Percentiles rank a stretch among this genome's conserved stretches.
Evolutionary conservation across 179 eudicot species (phyloP).

Genomic region (Spinacia oleracea): DNA sequence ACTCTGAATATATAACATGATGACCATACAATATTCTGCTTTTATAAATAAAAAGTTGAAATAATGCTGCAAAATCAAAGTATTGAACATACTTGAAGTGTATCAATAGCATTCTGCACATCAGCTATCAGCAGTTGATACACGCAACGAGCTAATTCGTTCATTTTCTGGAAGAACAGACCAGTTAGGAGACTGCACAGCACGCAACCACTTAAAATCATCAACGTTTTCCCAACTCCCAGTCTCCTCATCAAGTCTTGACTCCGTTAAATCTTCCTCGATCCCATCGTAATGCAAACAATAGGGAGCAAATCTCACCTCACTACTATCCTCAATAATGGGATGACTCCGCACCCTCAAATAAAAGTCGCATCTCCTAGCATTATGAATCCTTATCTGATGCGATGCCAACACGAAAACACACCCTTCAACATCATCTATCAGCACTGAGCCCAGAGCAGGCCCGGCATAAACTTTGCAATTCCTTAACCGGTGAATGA

Average conservation of each 20-base stretch:
- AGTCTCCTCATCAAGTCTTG: constrained; percentile 72
- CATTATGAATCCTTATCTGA: constrained; percentile 88
- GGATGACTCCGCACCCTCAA: constrained; percentile 85
- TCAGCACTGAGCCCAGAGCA: constrained; percentile 73
- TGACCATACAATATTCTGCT: constrained; percentile 3
- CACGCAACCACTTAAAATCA: constrained; percentile 88
- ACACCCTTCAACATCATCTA: constrained; percentile 75
- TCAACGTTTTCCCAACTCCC: constrained; percentile 90
- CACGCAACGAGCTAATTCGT: constrained; percentile 40
- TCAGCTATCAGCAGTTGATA: constrained; percentile 36
- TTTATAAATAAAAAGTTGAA: neutral
- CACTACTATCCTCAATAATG: constrained; percentile 74
- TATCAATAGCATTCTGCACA: neutral
- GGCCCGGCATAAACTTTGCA: constrained; percentile 75
- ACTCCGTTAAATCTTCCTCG: constrained; percentile 62
- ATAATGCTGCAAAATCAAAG: neutral
- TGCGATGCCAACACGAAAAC: constrained; percentile 82
- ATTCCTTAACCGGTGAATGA: constrained; percentile 51
- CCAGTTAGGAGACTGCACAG: constrained; percentile 91
- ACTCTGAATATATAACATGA: neutral
- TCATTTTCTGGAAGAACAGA: constrained; percentile 66
- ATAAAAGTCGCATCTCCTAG: constrained; percentile 72
- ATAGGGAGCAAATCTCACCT: constrained; percentile 83
- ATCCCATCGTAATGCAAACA: constrained; percentile 71
- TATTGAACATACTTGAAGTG: constrained; percentile 7